These are phyloP conservation scores for Comarum palustre DNA, from an alignment of 306 rosid species.

Conservation along the genomic window DNA sequence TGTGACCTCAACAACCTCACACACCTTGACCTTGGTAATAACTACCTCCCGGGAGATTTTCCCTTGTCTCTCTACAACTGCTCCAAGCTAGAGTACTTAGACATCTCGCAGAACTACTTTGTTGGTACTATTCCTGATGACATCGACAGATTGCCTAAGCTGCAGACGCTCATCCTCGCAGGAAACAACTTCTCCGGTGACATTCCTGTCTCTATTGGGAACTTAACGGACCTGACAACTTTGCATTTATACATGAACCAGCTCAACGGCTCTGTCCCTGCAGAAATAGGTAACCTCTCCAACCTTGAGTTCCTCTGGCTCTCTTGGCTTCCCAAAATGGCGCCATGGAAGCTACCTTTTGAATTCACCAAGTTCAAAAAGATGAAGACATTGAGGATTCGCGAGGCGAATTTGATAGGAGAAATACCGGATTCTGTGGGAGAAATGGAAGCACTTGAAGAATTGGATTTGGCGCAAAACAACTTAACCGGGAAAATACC, in stretches of 20 bases:
- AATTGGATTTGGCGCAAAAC: constrained; percentile 38
- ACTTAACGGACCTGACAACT: constrained; percentile 31
- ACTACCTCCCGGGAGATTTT: constrained; percentile 44
- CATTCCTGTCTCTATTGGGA: constrained; percentile 52
- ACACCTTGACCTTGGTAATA: constrained; percentile 30
- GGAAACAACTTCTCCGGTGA: constrained; percentile 48
- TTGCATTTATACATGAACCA: constrained; percentile 29
- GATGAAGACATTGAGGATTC: constrained; percentile 39
- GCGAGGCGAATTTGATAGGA: constrained; percentile 41
- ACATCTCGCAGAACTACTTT: constrained; percentile 48
- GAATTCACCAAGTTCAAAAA: constrained; percentile 46
- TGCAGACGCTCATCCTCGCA: constrained; percentile 41
- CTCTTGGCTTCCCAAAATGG: constrained; percentile 19
- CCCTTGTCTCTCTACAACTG: constrained; percentile 55
- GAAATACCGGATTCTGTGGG: constrained; percentile 55
- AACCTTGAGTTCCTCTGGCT: constrained; percentile 44
- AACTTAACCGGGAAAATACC: constrained; percentile 52
- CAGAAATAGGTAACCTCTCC: constrained; percentile 53
- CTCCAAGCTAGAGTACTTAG: constrained; percentile 43
- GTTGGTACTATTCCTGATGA: constrained; percentile 48
- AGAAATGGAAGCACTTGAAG: constrained; percentile 48
- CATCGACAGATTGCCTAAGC: constrained; percentile 34
- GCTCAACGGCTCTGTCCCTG: constrained; percentile 47
- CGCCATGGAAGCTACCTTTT: constrained; percentile 34
- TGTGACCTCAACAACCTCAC: constrained; percentile 65